Base-by-base conservation (phyloP, 2,329 filamentous ascomycete genomes). In the Aureobasidium sp. region DNA sequence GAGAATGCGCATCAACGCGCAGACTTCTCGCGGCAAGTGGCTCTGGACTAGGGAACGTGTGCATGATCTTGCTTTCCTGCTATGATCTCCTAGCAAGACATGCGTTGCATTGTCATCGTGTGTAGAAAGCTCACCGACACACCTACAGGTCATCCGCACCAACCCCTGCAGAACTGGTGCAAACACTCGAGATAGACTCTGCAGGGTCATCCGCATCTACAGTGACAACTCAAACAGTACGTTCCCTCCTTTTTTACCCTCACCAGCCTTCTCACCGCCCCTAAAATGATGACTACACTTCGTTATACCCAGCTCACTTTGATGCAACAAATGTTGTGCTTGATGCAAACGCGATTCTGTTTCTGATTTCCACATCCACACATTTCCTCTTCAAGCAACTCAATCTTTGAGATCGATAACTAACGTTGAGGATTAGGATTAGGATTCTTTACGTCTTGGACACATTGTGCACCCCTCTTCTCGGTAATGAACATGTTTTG, bases 301-400 rank as follows among this genome's bases (percentile, higher is more conserved):
- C 89, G 90, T 92, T 92, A 93, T 83, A 93, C 93, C 91, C 92
- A 96, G 92, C 92, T 96, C 93, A 96, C 92, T 96, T 90, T 89
- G 88, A 97, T 87, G 86, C 89, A 83, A 46, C 47, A 78, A 82
- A 78, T 31, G 40, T 73, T 84, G 88, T 84, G 85, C 78, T 85
- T 95, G 90, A 88, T 90, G 90, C 86, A 86, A 94, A 95, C 77
- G 79, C 90, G 87, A 82, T 77, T 57, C 60, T 80, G 31, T 40
- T 57, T 31, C 60, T 61, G 60, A 61, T 31, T 57, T 57, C 15
- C 29, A 7, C 27, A 4, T 25, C 13, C n/a, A 25, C 13, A 21
- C 38, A 25, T n/a, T 3, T 13, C 2, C 11, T 43, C 1, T 29
- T 42, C 23, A 19, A 5, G 13, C 21, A 25, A 37, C 10, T 51